Evolutionary conservation across 2,329 filamentous ascomycete genomes (phyloP).

Genomic region (Monosporascus ibericus): DNA sequence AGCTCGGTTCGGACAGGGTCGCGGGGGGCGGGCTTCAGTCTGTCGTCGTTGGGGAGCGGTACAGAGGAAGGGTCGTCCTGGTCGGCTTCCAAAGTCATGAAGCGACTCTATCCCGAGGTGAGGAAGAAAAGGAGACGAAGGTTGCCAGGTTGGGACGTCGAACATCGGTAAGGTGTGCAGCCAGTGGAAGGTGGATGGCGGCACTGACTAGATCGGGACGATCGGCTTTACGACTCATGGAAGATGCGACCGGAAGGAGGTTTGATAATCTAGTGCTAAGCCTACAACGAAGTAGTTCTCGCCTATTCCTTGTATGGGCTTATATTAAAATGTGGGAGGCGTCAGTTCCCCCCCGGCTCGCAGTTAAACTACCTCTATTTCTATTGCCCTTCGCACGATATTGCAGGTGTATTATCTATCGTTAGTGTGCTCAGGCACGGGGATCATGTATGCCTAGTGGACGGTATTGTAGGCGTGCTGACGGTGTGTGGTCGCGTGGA

Average conservation of each 20-base stretch:
- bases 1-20: conserved; percentile 15
- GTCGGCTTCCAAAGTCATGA: conserved; percentile 25
- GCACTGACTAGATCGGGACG: conserved; percentile 4
- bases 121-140: conserved; percentile 15
- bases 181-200: conserved; percentile 6
- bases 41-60: conserved; percentile 15
- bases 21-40: conserved; percentile 14
- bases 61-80: conserved; percentile 17
- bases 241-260: neutral
- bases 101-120: conserved; percentile 4
- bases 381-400: no score
- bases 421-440: no score
- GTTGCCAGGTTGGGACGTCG: conserved; percentile 14
- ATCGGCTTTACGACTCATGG: conserved; percentile 5
- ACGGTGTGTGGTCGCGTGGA: neutral
- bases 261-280: neutral
- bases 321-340: no score
- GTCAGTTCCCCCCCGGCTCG: no score
- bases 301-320: neutral
- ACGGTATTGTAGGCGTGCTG: no score
- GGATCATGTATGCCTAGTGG: no score
- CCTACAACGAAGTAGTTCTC: neutral
- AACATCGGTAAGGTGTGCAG: conserved; percentile 21
- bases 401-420: no score
- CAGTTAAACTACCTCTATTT: no score